These are phyloP conservation scores for Vachellia collinsii DNA, from an alignment of 306 rosid species.

Conservation along the genomic window DNA sequence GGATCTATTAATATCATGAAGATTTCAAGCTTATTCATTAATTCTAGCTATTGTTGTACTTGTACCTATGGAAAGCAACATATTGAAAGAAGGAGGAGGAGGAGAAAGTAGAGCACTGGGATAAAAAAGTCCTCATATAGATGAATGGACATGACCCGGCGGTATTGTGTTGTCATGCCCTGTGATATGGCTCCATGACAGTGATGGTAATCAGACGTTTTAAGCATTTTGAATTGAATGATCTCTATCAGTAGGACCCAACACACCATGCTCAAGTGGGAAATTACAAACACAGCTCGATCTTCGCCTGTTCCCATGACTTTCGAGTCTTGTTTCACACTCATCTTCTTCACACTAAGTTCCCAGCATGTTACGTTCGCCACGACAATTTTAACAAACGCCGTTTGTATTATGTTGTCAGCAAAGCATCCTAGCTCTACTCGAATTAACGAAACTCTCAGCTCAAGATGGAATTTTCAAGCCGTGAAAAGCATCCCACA, in stretches of 20 bases:
- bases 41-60: background rate
- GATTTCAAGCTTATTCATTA: background rate
- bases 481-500: too few species aligned
- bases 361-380: slow-evolving; percentile 25
- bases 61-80: background rate
- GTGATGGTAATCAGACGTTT: background rate
- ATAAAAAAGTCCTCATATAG: background rate
- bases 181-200: background rate
- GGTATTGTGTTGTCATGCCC: background rate
- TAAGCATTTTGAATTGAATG: slow-evolving; percentile 1
- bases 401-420: slow-evolving; percentile 1
- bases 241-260: slow-evolving; percentile 6
- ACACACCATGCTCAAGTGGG: background rate
- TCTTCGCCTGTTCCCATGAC: background rate
- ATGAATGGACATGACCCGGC: background rate
- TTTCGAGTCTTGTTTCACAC: slow-evolving; percentile 22
- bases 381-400: slow-evolving; percentile 36
- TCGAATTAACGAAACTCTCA: background rate
- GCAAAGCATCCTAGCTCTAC: background rate
- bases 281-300: background rate
- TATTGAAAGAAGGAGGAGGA: background rate
- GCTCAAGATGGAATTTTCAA: background rate
- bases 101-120: background rate
- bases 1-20: background rate
- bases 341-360: slow-evolving; percentile 21